phyloP scores from a whole-genome alignment of 202 grass and related monocot genomes.

The Schoenoplectus tabernaemontani region DNA sequence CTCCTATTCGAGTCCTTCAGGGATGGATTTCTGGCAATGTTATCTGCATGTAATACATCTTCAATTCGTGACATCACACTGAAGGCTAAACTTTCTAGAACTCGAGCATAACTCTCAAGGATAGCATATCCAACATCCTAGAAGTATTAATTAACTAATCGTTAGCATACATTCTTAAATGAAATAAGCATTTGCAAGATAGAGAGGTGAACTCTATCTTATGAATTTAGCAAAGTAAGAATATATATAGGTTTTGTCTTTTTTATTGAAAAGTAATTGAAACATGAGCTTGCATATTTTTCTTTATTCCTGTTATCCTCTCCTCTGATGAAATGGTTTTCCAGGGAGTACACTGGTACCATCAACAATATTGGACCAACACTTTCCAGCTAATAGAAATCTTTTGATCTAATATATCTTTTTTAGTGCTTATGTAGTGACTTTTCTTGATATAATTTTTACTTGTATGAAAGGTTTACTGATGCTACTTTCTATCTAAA shows the following conservation, averaged over 20 bases:
- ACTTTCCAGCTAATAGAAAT: neutral
- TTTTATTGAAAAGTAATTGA: no score
- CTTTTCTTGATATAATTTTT: neutral
- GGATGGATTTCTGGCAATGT: conserved; percentile 46
- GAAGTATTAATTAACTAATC: neutral
- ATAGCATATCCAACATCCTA: conserved; percentile 80
- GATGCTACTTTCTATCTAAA: neutral
- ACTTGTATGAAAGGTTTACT: neutral
- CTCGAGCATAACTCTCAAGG: conserved; percentile 81
- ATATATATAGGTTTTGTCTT: no score
- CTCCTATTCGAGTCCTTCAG: conserved; percentile 32
- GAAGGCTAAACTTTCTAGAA: conserved; percentile 89
- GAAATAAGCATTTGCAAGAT: neutral
- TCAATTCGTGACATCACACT: conserved; percentile 75
- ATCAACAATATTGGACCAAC: neutral
- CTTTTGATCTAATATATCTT: neutral
- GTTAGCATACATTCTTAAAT: neutral
- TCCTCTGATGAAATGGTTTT: neutral
- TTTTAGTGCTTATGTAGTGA: neutral
- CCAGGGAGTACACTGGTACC: neutral
- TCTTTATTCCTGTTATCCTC: neutral
- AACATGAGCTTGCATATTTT: neutral
- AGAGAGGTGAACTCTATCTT: no score
- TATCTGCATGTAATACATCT: conserved; percentile 72
- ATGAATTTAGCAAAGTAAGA: neutral